Evolutionary conservation across 192 early-diverging fungal species (phyloP).

Genomic region (Gaertneriomyces sp.): DNA sequence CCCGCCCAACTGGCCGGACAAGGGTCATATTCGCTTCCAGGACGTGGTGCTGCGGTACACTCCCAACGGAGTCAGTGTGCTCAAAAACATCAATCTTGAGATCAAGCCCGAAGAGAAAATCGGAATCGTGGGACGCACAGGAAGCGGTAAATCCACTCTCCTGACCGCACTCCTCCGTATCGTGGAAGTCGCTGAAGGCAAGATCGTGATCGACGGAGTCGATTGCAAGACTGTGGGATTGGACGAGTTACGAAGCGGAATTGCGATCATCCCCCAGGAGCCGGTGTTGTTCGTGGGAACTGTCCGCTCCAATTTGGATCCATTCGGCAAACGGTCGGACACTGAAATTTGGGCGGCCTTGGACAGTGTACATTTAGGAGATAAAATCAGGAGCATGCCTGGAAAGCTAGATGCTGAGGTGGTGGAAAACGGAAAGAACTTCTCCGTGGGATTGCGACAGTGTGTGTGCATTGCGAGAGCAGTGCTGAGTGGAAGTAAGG

Average conservation of each 20-base stretch:
- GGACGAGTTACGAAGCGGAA: conserved; percentile 58
- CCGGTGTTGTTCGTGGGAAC: conserved; percentile 70
- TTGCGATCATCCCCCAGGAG: conserved; percentile 90
- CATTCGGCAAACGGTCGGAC: conserved; percentile 57
- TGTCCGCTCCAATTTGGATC: conserved; percentile 84
- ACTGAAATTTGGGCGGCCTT: conserved; percentile 67
- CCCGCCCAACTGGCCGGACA: conserved; percentile 30
- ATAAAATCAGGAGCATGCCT: conserved; percentile 46
- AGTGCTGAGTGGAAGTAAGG: conserved; percentile 45
- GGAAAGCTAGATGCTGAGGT: conserved; percentile 49
- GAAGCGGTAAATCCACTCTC: conserved; percentile 74
- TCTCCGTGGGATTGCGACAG: conserved; percentile 56
- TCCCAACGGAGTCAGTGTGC: conserved; percentile 59
- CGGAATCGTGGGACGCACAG: conserved; percentile 80
- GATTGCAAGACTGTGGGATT: conserved; percentile 67
- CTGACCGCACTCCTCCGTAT: conserved; percentile 51
- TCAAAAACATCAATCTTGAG: conserved; percentile 70
- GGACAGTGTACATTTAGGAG: conserved; percentile 53
- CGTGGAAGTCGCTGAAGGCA: conserved; percentile 45
- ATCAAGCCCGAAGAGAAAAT: conserved; percentile 75
- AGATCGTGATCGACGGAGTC: conserved; percentile 69
- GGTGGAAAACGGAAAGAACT: conserved; percentile 55
- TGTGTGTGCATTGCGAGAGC: conserved; percentile 56
- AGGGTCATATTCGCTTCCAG: conserved; percentile 60
- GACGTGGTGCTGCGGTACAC: conserved; percentile 66